Percentiles rank a stretch among this genome's conserved stretches.
Conservation (phyloP, 129 eudicot genomes). For the Chrysanthemum makinoi region DNA sequence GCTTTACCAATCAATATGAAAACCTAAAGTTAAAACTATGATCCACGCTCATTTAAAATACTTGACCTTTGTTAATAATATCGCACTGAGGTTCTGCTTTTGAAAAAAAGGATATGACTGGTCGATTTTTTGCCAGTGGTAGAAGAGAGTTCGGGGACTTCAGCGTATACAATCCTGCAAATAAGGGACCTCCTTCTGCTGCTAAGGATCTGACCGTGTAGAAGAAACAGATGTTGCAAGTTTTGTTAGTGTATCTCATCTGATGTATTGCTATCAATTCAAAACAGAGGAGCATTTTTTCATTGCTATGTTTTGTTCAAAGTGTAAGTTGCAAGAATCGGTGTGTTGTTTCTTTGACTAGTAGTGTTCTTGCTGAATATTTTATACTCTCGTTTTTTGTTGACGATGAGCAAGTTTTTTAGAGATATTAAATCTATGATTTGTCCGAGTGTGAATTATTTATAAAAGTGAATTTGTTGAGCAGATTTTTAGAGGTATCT, state of each 20-base stretch:
- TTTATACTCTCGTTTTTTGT: too few relatives aligned
- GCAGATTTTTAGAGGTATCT: too few relatives aligned
- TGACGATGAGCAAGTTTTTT: too few relatives aligned
- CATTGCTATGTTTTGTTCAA: not conserved
- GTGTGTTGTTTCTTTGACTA: not conserved
- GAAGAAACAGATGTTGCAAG: conserved; percentile 12
- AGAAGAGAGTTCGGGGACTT: conserved; percentile 88
- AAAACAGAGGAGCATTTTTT: not conserved
- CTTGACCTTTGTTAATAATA: not conserved
- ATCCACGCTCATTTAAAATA: not conserved
- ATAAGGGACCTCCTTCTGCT: conserved; percentile 33
- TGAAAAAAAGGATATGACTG: conserved; percentile 53
- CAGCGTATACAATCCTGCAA: conserved; percentile 75
- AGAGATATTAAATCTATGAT: too few relatives aligned
- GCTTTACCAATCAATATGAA: too few relatives aligned
- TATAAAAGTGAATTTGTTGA: too few relatives aligned
- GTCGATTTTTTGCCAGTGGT: conserved; percentile 65
- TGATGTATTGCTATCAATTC: not conserved
- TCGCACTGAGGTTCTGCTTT: conserved; percentile 26
- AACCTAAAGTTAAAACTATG: too few relatives aligned
- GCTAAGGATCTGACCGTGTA: not conserved
- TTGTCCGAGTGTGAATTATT: too few relatives aligned
- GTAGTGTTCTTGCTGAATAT: too few relatives aligned
- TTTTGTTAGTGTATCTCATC: not conserved
- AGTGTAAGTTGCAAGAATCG: not conserved